Evolutionary conservation across 106 monocot species (phyloP).

Genomic region (Cymbidium sinense): DNA sequence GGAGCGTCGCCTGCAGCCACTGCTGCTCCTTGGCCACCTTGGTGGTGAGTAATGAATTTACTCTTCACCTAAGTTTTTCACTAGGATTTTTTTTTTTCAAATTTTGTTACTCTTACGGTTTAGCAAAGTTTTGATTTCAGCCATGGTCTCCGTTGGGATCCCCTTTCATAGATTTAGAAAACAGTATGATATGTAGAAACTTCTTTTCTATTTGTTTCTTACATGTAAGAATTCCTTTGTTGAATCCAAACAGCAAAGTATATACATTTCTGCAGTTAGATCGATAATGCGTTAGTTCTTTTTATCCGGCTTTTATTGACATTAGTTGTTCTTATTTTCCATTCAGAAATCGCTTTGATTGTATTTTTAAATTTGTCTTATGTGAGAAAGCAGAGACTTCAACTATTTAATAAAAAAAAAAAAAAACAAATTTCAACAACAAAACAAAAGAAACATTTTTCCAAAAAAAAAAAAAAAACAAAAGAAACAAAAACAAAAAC

Average conservation of each 20-base stretch:
- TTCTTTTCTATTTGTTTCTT: background rate
- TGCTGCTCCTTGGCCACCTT: constrained; percentile 2
- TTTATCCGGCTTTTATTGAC: too few relatives aligned
- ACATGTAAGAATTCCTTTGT: background rate
- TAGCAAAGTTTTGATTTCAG: background rate
- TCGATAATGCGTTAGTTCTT: too few relatives aligned
- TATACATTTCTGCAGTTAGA: background rate
- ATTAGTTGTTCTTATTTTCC: too few relatives aligned
- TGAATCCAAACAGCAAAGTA: background rate
- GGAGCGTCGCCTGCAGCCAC: constrained; percentile 9
- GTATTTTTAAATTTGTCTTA: background rate
- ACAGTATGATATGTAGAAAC: background rate
- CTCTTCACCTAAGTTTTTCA: background rate
- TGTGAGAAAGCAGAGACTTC: background rate
- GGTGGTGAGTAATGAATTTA: background rate
- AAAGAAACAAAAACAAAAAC: constrained; percentile 2
- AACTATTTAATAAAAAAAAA: background rate
- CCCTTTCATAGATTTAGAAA: background rate
- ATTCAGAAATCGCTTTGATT: background rate
- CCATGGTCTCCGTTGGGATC: background rate
- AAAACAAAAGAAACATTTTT: background rate
- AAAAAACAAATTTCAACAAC: background rate
- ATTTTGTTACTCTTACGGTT: background rate
- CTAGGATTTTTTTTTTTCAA: background rate
- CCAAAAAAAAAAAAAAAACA: too few relatives aligned